Conservation (phyloP, 108 stramenopile species). For the Nitzschia sp. region DNA sequence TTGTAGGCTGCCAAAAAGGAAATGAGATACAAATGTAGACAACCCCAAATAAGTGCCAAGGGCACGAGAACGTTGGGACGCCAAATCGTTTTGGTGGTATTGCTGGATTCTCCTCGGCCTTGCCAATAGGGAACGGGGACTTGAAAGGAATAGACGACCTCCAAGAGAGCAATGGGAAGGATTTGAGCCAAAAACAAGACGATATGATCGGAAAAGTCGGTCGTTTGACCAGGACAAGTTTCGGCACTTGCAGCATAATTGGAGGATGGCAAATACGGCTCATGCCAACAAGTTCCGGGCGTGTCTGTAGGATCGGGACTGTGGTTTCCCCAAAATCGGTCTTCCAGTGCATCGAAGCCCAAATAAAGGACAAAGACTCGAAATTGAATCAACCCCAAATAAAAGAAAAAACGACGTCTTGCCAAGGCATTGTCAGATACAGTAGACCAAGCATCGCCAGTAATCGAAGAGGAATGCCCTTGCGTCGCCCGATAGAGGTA, state of each 20-base stretch:
- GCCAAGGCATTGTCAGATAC: background rate
- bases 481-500: background rate
- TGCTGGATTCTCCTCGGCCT: constrained; percentile 6
- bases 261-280: constrained; percentile 26
- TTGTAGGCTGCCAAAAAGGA: constrained; percentile 59
- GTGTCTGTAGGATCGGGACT: background rate
- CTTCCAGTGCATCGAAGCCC: constrained; percentile 61
- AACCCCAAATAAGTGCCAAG: constrained; percentile 32
- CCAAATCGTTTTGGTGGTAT: background rate
- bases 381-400: constrained; percentile 60
- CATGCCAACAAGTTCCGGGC: constrained; percentile 64
- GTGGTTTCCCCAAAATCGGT: constrained; percentile 28
- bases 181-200: constrained; percentile 82
- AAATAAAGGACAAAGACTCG: constrained; percentile 70
- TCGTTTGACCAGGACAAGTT: constrained; percentile 58
- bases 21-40: constrained; percentile 68
- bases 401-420: constrained; percentile 48
- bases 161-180: constrained; percentile 61
- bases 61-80: constrained; percentile 20
- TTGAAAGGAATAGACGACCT: constrained; percentile 51
- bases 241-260: constrained; percentile 30
- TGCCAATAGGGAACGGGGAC: constrained; percentile 49
- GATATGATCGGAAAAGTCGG: constrained; percentile 88
- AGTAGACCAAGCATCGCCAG: background rate
- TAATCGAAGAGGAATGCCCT: too few species aligned